Conservation (phyloP, 176 grass and related monocot species). For the Oryza longistaminata region DNA sequence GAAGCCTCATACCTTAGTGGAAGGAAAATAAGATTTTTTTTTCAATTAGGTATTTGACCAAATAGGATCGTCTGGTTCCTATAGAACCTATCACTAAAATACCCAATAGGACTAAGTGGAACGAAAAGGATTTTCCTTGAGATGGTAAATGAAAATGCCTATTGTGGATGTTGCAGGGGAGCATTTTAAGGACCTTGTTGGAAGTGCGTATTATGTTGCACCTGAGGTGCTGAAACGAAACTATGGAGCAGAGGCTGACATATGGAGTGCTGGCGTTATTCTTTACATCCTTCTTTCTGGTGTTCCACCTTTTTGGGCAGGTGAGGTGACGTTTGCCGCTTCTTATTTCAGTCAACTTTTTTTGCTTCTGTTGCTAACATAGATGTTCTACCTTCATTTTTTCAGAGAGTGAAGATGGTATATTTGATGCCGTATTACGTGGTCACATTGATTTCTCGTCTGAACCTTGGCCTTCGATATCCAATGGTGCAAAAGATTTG, state of each 20-base stretch:
- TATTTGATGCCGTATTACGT: slow-evolving; percentile 77
- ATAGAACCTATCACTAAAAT: no score
- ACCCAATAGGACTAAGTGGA: no score
- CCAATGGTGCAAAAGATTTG: slow-evolving; percentile 81
- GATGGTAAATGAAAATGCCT: not conserved
- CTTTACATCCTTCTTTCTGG: slow-evolving; percentile 97
- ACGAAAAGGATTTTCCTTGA: no score
- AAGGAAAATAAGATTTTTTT: no score
- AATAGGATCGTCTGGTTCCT: no score
- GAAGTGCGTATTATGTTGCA: slow-evolving; percentile 98
- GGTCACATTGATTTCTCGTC: slow-evolving; percentile 88
- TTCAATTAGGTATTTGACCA: no score
- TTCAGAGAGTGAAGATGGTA: slow-evolving; percentile 94
- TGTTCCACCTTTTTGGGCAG: slow-evolving; percentile 99
- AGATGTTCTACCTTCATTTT: slow-evolving; percentile 9
- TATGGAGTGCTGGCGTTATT: slow-evolving; percentile 97
- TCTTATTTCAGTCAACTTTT: not conserved
- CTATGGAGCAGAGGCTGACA: slow-evolving; percentile 92
- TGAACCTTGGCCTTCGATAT: slow-evolving; percentile 94
- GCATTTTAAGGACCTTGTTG: slow-evolving; percentile 91
- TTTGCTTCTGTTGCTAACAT: not conserved
- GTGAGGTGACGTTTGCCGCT: slow-evolving; percentile 56
- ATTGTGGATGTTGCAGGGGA: slow-evolving; percentile 53
- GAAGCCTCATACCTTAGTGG: no score
- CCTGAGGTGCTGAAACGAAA: slow-evolving; percentile 83